These are phyloP conservation scores for Paramecium caudatum DNA, from an alignment of 73 alveolate genomes.

Conservation along the genomic window DNA sequence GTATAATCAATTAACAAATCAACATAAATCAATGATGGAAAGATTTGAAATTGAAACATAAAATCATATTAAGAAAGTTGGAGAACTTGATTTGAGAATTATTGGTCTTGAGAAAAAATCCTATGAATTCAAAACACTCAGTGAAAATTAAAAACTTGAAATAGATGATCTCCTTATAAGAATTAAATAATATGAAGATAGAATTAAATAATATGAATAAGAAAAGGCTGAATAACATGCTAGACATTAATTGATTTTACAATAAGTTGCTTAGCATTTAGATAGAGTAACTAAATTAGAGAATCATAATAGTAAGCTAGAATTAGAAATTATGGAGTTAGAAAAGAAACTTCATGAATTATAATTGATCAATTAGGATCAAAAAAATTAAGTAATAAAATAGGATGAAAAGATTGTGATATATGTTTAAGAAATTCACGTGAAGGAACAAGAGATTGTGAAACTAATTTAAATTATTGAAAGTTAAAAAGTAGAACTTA, in stretches of 20 bases:
- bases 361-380: background rate
- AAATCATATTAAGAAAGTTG: slow-evolving; percentile 18
- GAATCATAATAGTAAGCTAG: background rate
- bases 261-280: background rate
- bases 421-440: background rate
- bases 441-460: background rate
- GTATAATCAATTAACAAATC: background rate
- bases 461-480: background rate
- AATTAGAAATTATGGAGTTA: background rate
- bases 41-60: slow-evolving; percentile 26
- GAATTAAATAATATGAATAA: background rate
- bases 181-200: background rate
- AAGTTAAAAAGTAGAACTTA: background rate
- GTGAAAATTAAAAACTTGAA: slow-evolving; percentile 20
- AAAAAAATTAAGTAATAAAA: background rate
- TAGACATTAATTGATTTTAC: background rate
- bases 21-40: background rate
- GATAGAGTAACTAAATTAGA: slow-evolving; percentile 24
- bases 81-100: slow-evolving; percentile 13
- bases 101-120: background rate
- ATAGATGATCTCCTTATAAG: background rate
- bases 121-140: background rate
- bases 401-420: slow-evolving; percentile 15
- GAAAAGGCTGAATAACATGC: background rate
- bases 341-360: slow-evolving; percentile 16